Evolutionary conservation across 179 eudicot species (phyloP).

Genomic region (Patellifolia procumbens): DNA sequence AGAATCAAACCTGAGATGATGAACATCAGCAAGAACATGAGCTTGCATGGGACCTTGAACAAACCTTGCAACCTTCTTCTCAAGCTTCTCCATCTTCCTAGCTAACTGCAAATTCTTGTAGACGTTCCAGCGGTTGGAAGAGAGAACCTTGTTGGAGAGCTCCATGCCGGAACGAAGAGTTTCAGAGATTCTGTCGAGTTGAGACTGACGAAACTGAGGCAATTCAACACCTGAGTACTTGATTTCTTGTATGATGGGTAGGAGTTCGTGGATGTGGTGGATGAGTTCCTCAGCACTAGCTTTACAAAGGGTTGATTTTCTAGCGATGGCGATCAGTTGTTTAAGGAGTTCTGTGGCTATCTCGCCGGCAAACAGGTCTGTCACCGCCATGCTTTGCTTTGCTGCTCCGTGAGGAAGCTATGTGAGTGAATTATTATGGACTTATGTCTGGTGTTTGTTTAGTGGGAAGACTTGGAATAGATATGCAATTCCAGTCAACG

Average conservation of each 20-base stretch:
- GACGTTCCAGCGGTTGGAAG: slow-evolving; percentile 66
- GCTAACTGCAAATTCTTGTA: slow-evolving; percentile 73
- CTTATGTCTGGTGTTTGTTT: neutral
- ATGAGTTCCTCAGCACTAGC: slow-evolving; percentile 63
- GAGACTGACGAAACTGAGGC: slow-evolving; percentile 60
- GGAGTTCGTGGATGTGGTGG: slow-evolving; percentile 43
- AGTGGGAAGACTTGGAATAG: neutral
- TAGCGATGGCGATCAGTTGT: slow-evolving; percentile 39
- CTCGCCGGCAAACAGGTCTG: slow-evolving; percentile 83
- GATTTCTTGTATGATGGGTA: slow-evolving; percentile 77
- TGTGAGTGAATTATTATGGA: neutral
- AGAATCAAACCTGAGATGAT: slow-evolving; percentile 59
- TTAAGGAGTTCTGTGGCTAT: slow-evolving; percentile 79
- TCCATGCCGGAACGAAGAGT: slow-evolving; percentile 51
- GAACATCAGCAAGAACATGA: slow-evolving; percentile 84
- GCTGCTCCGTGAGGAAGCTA: too few relatives aligned
- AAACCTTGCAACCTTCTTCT: slow-evolving; percentile 54
- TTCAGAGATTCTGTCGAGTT: slow-evolving; percentile 64
- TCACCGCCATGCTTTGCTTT: slow-evolving; percentile 45
- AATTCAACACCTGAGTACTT: slow-evolving; percentile 76
- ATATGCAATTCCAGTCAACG: neutral
- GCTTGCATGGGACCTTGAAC: slow-evolving; percentile 66
- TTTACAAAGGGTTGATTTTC: slow-evolving; percentile 50
- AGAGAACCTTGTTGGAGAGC: slow-evolving; percentile 52
- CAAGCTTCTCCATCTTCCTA: slow-evolving; percentile 79